A percentile compares a stretch with the other conserved stretches of the same genome.
Evolutionary conservation across 352 stramenopile species (phyloP).

Genomic region (Phytophthora lateralis): DNA sequence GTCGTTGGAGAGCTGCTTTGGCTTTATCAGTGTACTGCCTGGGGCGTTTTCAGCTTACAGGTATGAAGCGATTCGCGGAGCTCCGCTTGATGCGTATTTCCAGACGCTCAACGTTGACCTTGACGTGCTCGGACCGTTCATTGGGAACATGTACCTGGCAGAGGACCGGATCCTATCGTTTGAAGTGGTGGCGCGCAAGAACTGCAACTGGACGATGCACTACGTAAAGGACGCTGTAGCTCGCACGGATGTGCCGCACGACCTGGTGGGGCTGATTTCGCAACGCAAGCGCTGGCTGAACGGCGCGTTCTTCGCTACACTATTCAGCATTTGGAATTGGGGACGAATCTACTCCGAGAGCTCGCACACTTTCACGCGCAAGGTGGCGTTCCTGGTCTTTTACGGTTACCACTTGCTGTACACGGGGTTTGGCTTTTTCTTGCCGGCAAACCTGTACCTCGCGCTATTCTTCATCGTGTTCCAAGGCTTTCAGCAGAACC

Average conservation of each 20-base stretch:
- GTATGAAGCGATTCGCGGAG: conserved; percentile 83
- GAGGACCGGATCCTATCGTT: conserved; percentile 89
- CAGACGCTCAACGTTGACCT: conserved; percentile 84
- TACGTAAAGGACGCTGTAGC: conserved; percentile 87
- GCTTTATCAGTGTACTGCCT: conserved; percentile 87
- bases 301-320: conserved; percentile 85
- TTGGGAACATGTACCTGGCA: conserved; percentile 89
- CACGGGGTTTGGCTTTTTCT: conserved; percentile 73
- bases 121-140: conserved; percentile 80
- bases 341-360: conserved; percentile 85
- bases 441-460: conserved; percentile 85
- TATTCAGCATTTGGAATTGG: conserved; percentile 90
- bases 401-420: conserved; percentile 83
- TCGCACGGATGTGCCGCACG: conserved; percentile 80
- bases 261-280: conserved; percentile 83
- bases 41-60: conserved; percentile 87
- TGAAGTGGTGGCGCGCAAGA: conserved; percentile 81
- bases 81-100: conserved; percentile 84
- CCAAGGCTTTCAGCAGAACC: conserved; percentile 89
- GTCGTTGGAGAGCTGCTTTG: conserved; percentile 85
- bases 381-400: conserved; percentile 70
- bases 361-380: conserved; percentile 72
- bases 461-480: conserved; percentile 89
- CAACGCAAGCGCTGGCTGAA: conserved; percentile 90
- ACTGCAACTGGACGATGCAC: conserved; percentile 89